Evolutionary conservation across 78 protist species (phyloP).

Genomic region (Dictyostelium intermedium): DNA sequence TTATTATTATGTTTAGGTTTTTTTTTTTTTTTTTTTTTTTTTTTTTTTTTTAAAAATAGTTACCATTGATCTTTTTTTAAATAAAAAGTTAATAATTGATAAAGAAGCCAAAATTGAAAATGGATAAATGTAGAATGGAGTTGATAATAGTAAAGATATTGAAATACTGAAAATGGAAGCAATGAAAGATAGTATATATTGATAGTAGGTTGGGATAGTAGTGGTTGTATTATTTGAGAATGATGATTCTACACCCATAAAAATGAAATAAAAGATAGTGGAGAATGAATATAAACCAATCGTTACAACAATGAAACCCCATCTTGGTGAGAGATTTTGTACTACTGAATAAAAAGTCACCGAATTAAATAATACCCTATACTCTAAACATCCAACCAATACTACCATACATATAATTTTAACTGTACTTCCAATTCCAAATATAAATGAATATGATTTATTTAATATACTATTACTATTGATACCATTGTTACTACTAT

Average conservation of each 20-base stretch:
- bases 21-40: no score
- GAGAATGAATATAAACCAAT: conserved; percentile 15
- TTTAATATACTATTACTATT: background rate
- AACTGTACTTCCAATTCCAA: background rate
- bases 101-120: conserved; percentile 11
- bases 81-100: background rate
- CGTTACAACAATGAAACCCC: background rate
- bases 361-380: conserved; percentile 26
- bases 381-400: conserved; percentile 20
- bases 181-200: background rate
- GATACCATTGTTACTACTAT: background rate
- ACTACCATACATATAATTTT: background rate
- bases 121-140: conserved; percentile 25
- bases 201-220: background rate
- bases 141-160: background rate
- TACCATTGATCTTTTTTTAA: background rate
- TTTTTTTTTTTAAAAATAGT: background rate
- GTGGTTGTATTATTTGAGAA: background rate
- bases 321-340: background rate
- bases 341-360: conserved; percentile 8
- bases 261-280: conserved; percentile 4
- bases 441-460: background rate
- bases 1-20: no score
- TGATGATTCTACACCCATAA: background rate
- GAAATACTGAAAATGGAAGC: background rate